Evolutionary conservation across 768 basidiomycete genomes (phyloP), one percentile per base, ranked within the genome.

Genomic region (Auricularia sp.): DNA sequence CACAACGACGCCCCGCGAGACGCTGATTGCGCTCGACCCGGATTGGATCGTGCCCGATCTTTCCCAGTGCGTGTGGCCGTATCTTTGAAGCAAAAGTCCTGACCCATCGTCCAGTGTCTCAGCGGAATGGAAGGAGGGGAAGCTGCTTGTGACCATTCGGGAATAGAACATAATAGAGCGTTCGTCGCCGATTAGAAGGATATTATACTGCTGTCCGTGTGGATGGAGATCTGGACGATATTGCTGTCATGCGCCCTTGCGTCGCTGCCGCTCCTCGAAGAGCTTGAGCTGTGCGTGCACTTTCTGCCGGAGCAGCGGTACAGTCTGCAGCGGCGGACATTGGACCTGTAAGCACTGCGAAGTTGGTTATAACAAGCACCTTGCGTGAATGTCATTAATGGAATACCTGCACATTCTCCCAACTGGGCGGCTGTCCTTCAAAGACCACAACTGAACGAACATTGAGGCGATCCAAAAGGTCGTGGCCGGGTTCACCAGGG

Each of bases 41-140:
- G 83, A 90, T 69, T 88, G 80, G 70, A 81, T 93, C 56, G 85
- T 91, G 14, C 72, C 78, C 16, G 85, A 92, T 73, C 76, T 95
- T 54, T 81, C 84, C 18, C 79, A 77, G 90, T 91, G 65, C 58
- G 84, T 4, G 33, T 35, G 63, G 14, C 47, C 8, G 1, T 62
- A 36, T 34, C 47, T 56, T 44, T 39, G 51, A 60, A 43, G 42
- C 60, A 29, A 11, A 12, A 23, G 51, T n/a, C n/a, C 62, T 65
- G 44, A 23, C 56, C 56, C 35, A 21, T 29, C 21, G 47, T 60
- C 3, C 66, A 85, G 84, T 54, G 77, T 85, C 23, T 77, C 79
- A 1, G 78, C 77, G 34, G 68, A 75, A 51, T 76, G 79, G 71
- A 70, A 77, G n/a, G 76, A 80, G 29, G 79, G 77, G 51, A 80